Conservation (phyloP, 2,329 filamentous ascomycete species). For the Exophiala sp. region DNA sequence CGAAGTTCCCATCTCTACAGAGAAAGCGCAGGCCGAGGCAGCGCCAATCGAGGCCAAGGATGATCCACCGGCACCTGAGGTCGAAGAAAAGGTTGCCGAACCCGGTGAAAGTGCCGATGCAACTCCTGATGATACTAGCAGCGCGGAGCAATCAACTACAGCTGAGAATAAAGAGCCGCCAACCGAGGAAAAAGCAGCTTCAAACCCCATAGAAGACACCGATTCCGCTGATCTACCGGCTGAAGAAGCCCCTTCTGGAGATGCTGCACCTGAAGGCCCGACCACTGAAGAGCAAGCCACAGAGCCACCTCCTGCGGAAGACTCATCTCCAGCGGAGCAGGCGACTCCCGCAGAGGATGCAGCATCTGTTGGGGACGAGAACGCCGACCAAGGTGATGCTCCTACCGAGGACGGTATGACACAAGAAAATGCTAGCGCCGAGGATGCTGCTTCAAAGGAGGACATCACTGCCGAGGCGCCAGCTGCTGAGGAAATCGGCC, state of each 20-base stretch:
- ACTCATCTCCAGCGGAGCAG: conserved; percentile 26
- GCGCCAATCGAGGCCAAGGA: too few relatives aligned
- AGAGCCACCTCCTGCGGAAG: conserved; percentile 11
- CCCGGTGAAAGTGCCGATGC: neutral
- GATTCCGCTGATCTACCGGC: neutral
- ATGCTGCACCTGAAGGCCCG: conserved; percentile 12
- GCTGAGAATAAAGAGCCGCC: conserved; percentile 3
- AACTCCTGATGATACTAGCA: too few relatives aligned
- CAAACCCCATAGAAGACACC: conserved; percentile 16
- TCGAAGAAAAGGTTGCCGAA: conserved; percentile 29
- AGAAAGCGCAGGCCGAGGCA: conserved; percentile 1
- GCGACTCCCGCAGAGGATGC: conserved; percentile 21
- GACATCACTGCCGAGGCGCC: conserved; percentile 15
- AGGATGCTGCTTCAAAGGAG: neutral
- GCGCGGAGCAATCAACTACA: too few relatives aligned
- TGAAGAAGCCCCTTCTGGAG: conserved; percentile 10
- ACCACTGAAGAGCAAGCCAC: conserved; percentile 6
- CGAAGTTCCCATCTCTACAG: conserved; percentile 10
- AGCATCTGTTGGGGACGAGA: neutral
- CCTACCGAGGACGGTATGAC: neutral
- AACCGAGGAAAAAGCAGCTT: conserved; percentile 19
- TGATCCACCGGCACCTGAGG: conserved; percentile 20
- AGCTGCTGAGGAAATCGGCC: conserved; percentile 11
- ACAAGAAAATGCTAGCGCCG: conserved; percentile 2
- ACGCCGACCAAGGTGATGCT: neutral